Evolutionary conservation across 108 stramenopile species (phyloP).

Genomic region (Heterococcus sp.): DNA sequence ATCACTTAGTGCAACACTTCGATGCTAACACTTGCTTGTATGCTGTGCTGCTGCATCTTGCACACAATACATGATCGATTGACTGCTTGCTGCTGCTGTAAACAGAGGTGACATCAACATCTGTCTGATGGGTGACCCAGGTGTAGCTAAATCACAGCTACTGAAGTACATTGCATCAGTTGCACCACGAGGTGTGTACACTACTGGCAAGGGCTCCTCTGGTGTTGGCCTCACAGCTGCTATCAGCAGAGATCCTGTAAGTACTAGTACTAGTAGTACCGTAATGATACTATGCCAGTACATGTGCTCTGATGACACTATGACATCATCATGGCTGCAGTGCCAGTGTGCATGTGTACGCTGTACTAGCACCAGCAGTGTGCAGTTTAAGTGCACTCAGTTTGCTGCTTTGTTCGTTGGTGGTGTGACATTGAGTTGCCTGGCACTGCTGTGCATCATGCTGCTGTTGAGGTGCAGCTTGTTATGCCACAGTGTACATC

Average conservation of each 20-base stretch:
- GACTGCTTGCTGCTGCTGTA: too few relatives aligned
- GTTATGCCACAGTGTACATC: too few relatives aligned
- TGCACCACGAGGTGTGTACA: conserved; percentile 96
- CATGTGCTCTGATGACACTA: neutral
- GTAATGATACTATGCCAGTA: neutral
- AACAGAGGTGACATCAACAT: conserved; percentile 76
- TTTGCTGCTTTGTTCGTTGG: too few relatives aligned
- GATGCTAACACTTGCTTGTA: too few relatives aligned
- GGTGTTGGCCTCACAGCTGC: conserved; percentile 97
- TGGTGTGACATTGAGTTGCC: too few relatives aligned
- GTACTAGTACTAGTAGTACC: neutral
- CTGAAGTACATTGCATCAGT: conserved; percentile 90
- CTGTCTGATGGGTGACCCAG: conserved; percentile 95
- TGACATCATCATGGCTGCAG: neutral
- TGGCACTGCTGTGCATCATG: too few relatives aligned
- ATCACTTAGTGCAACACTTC: too few relatives aligned
- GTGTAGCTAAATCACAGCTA: conserved; percentile 97
- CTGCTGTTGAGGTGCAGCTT: too few relatives aligned
- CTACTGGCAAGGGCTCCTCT: conserved; percentile 90
- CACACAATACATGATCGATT: too few relatives aligned
- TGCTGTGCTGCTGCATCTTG: too few relatives aligned
- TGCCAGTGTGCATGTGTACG: neutral
- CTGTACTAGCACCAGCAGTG: too few relatives aligned
- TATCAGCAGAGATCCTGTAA: conserved; percentile 65
- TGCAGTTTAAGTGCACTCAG: too few relatives aligned